Base-by-base conservation (phyloP, 2,329 filamentous ascomycete genomes). In the Fusarium burgessii region DNA sequence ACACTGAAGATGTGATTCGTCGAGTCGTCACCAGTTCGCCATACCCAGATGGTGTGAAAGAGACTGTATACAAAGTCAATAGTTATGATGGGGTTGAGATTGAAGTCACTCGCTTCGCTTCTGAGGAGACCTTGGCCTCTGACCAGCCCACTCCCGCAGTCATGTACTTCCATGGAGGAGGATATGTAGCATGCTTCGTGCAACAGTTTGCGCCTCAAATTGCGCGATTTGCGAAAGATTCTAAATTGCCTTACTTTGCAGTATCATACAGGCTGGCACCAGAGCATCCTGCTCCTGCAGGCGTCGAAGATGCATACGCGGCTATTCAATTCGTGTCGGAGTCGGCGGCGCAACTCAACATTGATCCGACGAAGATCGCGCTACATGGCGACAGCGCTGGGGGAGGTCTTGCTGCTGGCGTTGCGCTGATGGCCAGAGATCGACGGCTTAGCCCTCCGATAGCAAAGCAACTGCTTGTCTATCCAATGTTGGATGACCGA, bases 401-500 rank as follows among this genome's bases (percentile, higher is more conserved):
- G 6, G 66, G 58, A 7, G 62, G 56, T 4, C 38, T 72, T 6
- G 52, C 70, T 13, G 59, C 70, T 3, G 66, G 58, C 1, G 50
- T 43, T 2, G 49, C 62, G 7, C 7, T 73, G 35, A 51, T 73
- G 23, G 59, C 52, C 1, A 47, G 70, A 15, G 66, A 71, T 10
- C 58, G 47, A 2, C 23, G 49, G 0, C 33, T 70, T 7, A 20
- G 43, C 1, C 70, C 66, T n/a, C 47, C 57, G 0, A 27, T 64
- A 17, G 49, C 57, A 7, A 68, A 63, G 14, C 70, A 71, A 17
- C 14, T 64, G 3, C 56, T 72, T 3, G 23, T 71, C 4, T 64
- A 59, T 3, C 70, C 70, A 2, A 72, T 72, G 70, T n/a, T 72
- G 0, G 70, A 73, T n/a, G 70, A 73, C 18, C 8, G 49, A 17